Conservation (phyloP, 495 filamentous ascomycete species). For the Xylaria cubensis region DNA sequence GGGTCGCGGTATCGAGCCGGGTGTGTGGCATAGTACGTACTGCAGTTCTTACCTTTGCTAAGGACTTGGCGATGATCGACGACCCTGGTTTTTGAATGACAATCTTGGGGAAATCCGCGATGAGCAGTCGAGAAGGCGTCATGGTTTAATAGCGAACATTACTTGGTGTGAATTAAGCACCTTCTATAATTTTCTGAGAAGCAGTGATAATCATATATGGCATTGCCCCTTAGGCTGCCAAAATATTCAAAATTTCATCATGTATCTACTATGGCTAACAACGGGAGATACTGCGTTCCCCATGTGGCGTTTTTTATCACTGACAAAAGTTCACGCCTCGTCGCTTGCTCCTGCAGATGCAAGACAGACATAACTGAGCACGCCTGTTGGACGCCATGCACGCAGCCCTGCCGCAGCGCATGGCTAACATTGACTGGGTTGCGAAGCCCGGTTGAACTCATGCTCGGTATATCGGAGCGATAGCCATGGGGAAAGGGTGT, state of each 20-base stretch:
- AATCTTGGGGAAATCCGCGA: constrained; percentile 14
- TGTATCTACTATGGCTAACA: not conserved
- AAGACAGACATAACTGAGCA: constrained; percentile 6
- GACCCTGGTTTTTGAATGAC: not conserved
- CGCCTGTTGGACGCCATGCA: constrained; percentile 21
- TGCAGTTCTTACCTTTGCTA: not conserved
- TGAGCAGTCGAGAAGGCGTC: not conserved
- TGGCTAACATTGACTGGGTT: constrained; percentile 3
- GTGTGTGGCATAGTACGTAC: not conserved
- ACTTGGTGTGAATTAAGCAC: not conserved
- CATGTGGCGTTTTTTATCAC: not conserved
- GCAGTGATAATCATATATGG: not conserved
- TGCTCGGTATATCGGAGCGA: constrained; percentile 20
- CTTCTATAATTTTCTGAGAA: not conserved
- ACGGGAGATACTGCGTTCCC: not conserved
- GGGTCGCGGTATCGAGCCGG: constrained; percentile 9
- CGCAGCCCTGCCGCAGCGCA: constrained; percentile 15
- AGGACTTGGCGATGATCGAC: constrained; percentile 18
- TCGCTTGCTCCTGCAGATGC: constrained; percentile 14
- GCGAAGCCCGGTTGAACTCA: constrained; percentile 15
- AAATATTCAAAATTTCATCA: not conserved
- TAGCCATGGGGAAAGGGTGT: not conserved
- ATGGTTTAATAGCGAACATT: not conserved
- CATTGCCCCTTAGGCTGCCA: not conserved
- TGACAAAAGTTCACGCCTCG: not conserved